A percentile compares a stretch with the other conserved stretches of the same genome.
Conservation (phyloP, 176 grass and related monocot species). For the Raddia distichophylla region DNA sequence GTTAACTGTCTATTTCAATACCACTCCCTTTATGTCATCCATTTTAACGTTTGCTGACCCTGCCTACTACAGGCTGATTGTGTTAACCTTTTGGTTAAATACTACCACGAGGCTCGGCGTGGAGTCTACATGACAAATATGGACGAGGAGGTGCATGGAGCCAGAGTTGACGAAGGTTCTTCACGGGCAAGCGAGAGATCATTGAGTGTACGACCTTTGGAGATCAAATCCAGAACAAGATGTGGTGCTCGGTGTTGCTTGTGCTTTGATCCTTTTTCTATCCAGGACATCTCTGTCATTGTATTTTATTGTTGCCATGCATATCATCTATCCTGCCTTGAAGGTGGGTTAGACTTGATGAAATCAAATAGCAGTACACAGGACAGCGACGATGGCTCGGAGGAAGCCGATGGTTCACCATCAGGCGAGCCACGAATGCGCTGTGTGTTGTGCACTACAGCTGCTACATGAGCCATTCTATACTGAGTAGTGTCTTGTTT, state of each 20-base stretch:
- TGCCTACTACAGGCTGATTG: slow-evolving; percentile 71
- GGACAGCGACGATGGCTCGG: slow-evolving; percentile 46
- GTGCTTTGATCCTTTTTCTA: slow-evolving; percentile 87
- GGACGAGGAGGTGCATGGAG: slow-evolving; percentile 62
- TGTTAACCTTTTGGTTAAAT: slow-evolving; percentile 95
- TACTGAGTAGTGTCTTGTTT: slow-evolving; percentile 36
- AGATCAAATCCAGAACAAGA: slow-evolving; percentile 85
- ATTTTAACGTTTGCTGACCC: slow-evolving; percentile 24
- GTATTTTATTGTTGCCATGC: slow-evolving; percentile 96
- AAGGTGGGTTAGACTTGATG: slow-evolving; percentile 70
- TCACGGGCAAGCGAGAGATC: slow-evolving; percentile 51
- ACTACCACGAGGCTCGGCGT: slow-evolving; percentile 80
- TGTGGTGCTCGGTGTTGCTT: slow-evolving; percentile 84
- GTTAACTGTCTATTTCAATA: slow-evolving; percentile 37
- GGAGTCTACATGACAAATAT: slow-evolving; percentile 77
- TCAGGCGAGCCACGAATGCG: slow-evolving; percentile 60
- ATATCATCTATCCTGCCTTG: slow-evolving; percentile 79
- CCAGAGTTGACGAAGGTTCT: slow-evolving; percentile 51
- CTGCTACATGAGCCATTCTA: slow-evolving; percentile 56
- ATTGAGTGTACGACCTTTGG: slow-evolving; percentile 43
- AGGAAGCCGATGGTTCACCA: slow-evolving; percentile 47
- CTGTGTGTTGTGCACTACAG: slow-evolving; percentile 95
- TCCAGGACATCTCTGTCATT: slow-evolving; percentile 72
- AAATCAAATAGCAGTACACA: slow-evolving; percentile 51
- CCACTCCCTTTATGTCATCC: slow-evolving; percentile 23